Conservation (phyloP, 2,329 filamentous ascomycete genomes). For the Xylaria sp. region DNA sequence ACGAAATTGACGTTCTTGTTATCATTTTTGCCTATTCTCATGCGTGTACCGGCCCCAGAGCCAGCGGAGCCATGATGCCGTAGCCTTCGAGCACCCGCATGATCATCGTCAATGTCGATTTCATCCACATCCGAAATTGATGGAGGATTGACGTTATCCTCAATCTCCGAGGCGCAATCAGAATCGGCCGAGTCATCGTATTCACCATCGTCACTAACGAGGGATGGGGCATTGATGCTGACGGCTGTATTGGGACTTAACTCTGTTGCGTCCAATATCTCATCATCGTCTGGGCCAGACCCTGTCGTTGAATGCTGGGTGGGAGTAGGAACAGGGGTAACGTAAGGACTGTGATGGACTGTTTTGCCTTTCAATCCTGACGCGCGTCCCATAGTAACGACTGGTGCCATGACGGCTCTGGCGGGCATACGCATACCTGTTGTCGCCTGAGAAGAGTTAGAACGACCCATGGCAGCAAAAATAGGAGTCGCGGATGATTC, state of each 20-base stretch:
- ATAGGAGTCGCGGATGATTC: slow-evolving; percentile 39
- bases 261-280: slow-evolving; percentile 52
- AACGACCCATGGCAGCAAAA: slow-evolving; percentile 38
- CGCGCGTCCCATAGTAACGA: slow-evolving; percentile 42
- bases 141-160: slow-evolving; percentile 53
- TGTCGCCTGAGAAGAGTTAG: slow-evolving; percentile 30
- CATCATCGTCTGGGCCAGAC: slow-evolving; percentile 37
- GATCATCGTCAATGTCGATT: slow-evolving; percentile 55
- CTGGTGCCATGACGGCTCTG: slow-evolving; percentile 50
- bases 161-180: slow-evolving; percentile 51
- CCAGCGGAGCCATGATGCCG: slow-evolving; percentile 37
- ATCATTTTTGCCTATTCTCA: slow-evolving; percentile 51
- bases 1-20: slow-evolving; percentile 53
- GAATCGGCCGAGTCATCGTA: slow-evolving; percentile 66
- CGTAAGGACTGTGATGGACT: slow-evolving; percentile 37
- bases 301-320: slow-evolving; percentile 26
- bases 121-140: slow-evolving; percentile 57
- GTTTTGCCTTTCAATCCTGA: slow-evolving; percentile 52
- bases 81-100: slow-evolving; percentile 40
- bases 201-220: slow-evolving; percentile 76
- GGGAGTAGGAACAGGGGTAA: slow-evolving; percentile 36
- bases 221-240: slow-evolving; percentile 71
- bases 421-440: slow-evolving; percentile 52
- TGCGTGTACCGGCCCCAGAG: slow-evolving; percentile 35
- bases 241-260: slow-evolving; percentile 64